These are phyloP conservation scores for Entomortierella chlamydospora DNA, from an alignment of 192 early-diverging fungal genomes.

Conservation along the genomic window DNA sequence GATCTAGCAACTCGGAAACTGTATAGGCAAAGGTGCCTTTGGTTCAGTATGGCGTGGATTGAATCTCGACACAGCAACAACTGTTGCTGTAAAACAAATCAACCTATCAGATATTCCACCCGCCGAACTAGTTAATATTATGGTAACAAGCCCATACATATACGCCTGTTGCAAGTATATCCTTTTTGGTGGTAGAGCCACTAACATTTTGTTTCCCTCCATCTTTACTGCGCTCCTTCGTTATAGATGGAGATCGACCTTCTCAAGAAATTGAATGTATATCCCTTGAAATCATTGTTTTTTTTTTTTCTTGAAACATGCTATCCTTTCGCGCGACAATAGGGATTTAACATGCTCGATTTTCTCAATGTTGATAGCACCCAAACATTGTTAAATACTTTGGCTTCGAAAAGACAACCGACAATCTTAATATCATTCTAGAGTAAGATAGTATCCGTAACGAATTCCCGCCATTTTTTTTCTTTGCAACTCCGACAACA, in stretches of 20 bases:
- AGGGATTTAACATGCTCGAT: not conserved
- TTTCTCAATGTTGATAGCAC: slow-evolving; percentile 48
- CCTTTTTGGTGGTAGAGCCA: too few relatives aligned
- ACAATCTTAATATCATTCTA: slow-evolving; percentile 84
- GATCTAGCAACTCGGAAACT: slow-evolving; percentile 68
- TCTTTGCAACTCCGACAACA: not conserved
- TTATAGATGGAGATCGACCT: slow-evolving; percentile 65
- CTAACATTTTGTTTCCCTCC: not conserved
- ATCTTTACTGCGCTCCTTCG: slow-evolving; percentile 3
- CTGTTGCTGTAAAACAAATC: slow-evolving; percentile 80
- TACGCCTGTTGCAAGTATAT: too few relatives aligned
- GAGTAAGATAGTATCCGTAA: slow-evolving; percentile 68
- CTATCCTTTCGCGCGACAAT: too few relatives aligned
- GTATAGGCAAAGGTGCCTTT: slow-evolving; percentile 80
- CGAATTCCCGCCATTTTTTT: too few relatives aligned
- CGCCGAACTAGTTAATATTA: slow-evolving; percentile 54
- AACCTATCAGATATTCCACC: slow-evolving; percentile 60
- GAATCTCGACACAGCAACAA: slow-evolving; percentile 72
- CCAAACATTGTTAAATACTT: slow-evolving; percentile 75
- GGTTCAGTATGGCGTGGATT: slow-evolving; percentile 79
- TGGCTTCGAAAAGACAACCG: slow-evolving; percentile 80
- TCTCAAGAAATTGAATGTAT: slow-evolving; percentile 61
- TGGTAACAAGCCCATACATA: too few relatives aligned
- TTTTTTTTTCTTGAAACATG: too few relatives aligned
- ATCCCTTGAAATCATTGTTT: not conserved